Evolutionary conservation across 2,329 filamentous ascomycete species (phyloP), one percentile per base, ranked within the genome.

Genomic region (Ceratocystis huliohia): DNA sequence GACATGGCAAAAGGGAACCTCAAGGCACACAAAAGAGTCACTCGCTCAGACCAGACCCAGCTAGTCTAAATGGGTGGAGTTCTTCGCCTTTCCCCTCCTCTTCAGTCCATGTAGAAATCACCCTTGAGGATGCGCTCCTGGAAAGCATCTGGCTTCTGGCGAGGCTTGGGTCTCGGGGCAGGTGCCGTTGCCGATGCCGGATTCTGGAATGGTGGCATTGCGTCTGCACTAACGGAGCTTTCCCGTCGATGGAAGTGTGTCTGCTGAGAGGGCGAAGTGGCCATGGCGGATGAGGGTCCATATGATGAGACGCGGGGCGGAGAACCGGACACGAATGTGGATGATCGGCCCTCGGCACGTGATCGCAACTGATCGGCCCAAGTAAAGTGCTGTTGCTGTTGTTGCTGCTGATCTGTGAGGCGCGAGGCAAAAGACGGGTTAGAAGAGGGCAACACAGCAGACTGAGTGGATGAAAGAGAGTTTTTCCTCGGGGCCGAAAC

Each of bases 41-140:
- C 22, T 15, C 50, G 8, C 13, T 25, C 56, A n/a, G 56, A n/a
- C 28, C 13, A 33, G 28, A 37, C 17, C 3, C 28, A 8, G n/a
- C 5, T n/a, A 20, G 15, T 4, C 7, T 59, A n/a, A 41, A 41
- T 2, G 15, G 25, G 45, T 41, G 20, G n/a, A 10, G 28, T 8
- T 37, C 13, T 25, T 37, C 56, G 13, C 10, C 15, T n/a, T 37
- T n/a, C 7, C 56, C 13, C 50, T 30, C 10, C 28, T 30, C 53
- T 68, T 81, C 81, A 96, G 74, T 96, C 92, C 91, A 97, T 96
- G 79, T 94, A 94, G 73, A 99, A 97, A 73, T 99, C 94, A 59
- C 93, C 94, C 78, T 96, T 94, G 71, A 99, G 82, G 72, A 99
- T 97, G 71, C 95, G 86, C 81, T 99, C 94, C 76, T 96, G 92